phyloP scores from a whole-genome alignment of 179 eudicot species.

The Patellifolia procumbens region DNA sequence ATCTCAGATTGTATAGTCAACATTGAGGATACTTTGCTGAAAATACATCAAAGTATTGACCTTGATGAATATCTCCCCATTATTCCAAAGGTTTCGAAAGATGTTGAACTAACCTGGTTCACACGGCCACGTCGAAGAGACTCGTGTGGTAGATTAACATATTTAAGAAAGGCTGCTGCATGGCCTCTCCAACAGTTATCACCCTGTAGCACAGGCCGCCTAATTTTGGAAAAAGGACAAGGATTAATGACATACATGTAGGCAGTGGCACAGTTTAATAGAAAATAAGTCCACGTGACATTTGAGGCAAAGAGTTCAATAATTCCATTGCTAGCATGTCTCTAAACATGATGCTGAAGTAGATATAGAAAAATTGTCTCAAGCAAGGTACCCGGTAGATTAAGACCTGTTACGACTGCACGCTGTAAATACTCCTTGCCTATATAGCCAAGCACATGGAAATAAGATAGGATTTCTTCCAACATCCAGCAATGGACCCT shows the following conservation, averaged over 20 bases:
- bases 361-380: slow-evolving; percentile 25
- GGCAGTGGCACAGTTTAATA: background rate
- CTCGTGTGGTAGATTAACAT: slow-evolving; percentile 50
- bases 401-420: slow-evolving; percentile 71
- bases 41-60: background rate
- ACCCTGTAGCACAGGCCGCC: slow-evolving; percentile 71
- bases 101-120: slow-evolving; percentile 46
- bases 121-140: slow-evolving; percentile 70
- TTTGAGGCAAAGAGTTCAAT: background rate
- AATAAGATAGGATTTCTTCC: slow-evolving; percentile 74
- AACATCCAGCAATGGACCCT: slow-evolving; percentile 82
- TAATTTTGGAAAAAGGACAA: slow-evolving; percentile 16
- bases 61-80: background rate
- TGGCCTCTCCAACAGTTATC: slow-evolving; percentile 95
- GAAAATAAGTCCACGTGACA: background rate
- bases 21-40: background rate
- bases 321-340: background rate
- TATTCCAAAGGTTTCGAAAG: background rate
- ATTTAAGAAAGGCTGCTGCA: slow-evolving; percentile 73
- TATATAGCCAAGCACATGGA: slow-evolving; percentile 81
- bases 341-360: slow-evolving; percentile 12
- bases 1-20: background rate
- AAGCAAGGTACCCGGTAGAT: slow-evolving; percentile 35
- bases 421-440: slow-evolving; percentile 73
- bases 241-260: slow-evolving; percentile 3